Percentiles rank a stretch among this genome's conserved stretches.
phyloP scores from a whole-genome alignment of 2,329 filamentous ascomycete genomes.

The Pseudogymnoascus destructans region DNA sequence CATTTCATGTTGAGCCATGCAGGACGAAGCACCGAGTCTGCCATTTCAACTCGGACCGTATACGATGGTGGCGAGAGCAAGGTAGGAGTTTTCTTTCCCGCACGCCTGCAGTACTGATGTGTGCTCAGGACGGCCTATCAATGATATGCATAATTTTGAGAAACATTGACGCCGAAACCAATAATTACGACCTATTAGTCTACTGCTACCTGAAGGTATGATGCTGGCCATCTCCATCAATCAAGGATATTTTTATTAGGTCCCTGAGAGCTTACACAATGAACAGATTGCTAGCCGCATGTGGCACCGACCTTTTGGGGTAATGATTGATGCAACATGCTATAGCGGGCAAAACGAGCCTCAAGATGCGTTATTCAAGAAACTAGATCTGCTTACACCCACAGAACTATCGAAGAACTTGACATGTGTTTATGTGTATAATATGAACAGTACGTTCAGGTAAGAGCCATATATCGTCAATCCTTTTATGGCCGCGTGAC shows the following conservation, averaged over 20 bases:
- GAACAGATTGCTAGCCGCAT: constrained; percentile 51
- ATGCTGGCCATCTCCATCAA: neutral
- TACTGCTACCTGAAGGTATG: constrained; percentile 55
- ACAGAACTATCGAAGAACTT: constrained; percentile 47
- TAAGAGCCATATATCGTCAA: constrained; percentile 31
- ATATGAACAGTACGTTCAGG: constrained; percentile 58
- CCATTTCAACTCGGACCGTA: constrained; percentile 49
- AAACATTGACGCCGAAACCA: constrained; percentile 51
- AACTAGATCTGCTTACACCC: constrained; percentile 48
- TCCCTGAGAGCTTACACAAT: constrained; percentile 10
- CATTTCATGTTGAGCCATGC: constrained; percentile 62
- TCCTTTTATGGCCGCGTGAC: neutral
- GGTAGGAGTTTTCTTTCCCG: constrained; percentile 25
- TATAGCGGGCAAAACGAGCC: constrained; percentile 56
- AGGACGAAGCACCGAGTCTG: constrained; percentile 50
- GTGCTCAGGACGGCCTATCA: constrained; percentile 45
- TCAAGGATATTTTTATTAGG: neutral
- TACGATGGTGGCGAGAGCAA: constrained; percentile 62
- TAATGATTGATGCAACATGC: constrained; percentile 57
- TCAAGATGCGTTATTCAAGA: constrained; percentile 51
- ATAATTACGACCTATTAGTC: constrained; percentile 52
- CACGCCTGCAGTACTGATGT: constrained; percentile 10
- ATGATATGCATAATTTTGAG: constrained; percentile 57
- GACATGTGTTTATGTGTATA: constrained; percentile 53
- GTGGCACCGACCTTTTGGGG: constrained; percentile 55